These are phyloP conservation scores for Spiraea crenata DNA, from an alignment of 331 rosid species.

Conservation along the genomic window DNA sequence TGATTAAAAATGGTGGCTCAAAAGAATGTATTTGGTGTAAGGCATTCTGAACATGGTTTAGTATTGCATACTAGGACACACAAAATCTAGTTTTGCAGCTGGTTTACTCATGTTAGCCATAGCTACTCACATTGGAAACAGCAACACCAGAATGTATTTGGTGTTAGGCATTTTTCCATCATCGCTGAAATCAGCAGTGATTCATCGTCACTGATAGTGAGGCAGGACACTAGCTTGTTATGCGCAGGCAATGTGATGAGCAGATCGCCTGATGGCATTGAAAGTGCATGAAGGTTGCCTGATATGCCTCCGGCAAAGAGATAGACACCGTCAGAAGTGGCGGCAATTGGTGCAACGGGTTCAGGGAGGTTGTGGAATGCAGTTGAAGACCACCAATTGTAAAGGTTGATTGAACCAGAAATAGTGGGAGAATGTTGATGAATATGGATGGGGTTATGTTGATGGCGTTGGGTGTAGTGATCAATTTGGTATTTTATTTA, in stretches of 20 bases:
- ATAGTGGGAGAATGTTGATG: constrained; percentile 33
- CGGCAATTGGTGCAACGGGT: constrained; percentile 54
- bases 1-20: too few relatives aligned
- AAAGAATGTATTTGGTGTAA: too few relatives aligned
- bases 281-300: constrained; percentile 44
- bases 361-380: constrained; percentile 50
- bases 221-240: constrained; percentile 47
- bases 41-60: too few relatives aligned
- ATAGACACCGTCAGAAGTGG: constrained; percentile 41
- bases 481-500: too few relatives aligned
- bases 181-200: constrained; percentile 54
- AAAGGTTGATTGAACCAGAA: constrained; percentile 57
- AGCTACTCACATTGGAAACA: background rate
- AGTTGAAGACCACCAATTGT: constrained; percentile 56
- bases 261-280: constrained; percentile 54
- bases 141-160: background rate
- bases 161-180: constrained; percentile 46
- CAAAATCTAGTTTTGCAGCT: constrained; percentile 8
- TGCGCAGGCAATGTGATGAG: constrained; percentile 41
- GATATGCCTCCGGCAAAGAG: constrained; percentile 72
- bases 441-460: too few relatives aligned
- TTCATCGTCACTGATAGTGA: constrained; percentile 46
- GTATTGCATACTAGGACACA: too few relatives aligned
- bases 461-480: too few relatives aligned
- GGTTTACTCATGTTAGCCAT: constrained; percentile 1